Evolutionary conservation across 306 rosid genomes (phyloP), one percentile per base, ranked within the genome.

Genomic region (Gastrolobium villosum): DNA sequence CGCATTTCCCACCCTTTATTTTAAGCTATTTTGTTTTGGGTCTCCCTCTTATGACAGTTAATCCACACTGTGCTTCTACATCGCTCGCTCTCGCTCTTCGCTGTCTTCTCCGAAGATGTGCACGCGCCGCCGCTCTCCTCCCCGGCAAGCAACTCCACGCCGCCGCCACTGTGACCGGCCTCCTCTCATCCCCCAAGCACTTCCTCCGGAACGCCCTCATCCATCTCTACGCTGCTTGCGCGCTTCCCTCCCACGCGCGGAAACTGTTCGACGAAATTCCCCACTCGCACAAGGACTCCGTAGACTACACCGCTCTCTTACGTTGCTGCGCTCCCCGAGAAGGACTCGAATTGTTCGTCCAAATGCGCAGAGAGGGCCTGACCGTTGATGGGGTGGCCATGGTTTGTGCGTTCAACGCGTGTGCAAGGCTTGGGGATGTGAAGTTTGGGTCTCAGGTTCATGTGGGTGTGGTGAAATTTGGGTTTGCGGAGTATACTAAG

Each of bases 91-190:
- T 46, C 39, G 53, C 87, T 57, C 64, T 49, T 61, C 97, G 97
- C 11, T 87, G 79, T 53, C 89, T 87, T 35, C 37, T 90, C 48
- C 92, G 94, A 61, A 72, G 45, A 32, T 89, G 92, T 70, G 54
- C 86, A 40, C 92, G 90, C 72, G 76, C 78, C 34, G 45, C 87
- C 74, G 84, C 90, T 67, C 80, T 86, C 85, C 77, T 44, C 65
- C 76, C 80, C 11, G 96, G 91, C 41, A 81, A 80, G 81, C 89
- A 88, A 50, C 86, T 93, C 65, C 97, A 90, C 83, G 92, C 97
- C 44, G 70, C 79, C 31, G 69, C 74, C 77, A 66, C 78, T 32
- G 88, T 86, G 67, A 32, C 88, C 37, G 93, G 90, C 50, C 74
- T 89, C 43, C 72, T 79, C 64, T 76, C 82, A 15, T 69, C 52